These are phyloP conservation scores for Inga oerstediana DNA, from an alignment of 306 rosid species.

Conservation along the genomic window DNA sequence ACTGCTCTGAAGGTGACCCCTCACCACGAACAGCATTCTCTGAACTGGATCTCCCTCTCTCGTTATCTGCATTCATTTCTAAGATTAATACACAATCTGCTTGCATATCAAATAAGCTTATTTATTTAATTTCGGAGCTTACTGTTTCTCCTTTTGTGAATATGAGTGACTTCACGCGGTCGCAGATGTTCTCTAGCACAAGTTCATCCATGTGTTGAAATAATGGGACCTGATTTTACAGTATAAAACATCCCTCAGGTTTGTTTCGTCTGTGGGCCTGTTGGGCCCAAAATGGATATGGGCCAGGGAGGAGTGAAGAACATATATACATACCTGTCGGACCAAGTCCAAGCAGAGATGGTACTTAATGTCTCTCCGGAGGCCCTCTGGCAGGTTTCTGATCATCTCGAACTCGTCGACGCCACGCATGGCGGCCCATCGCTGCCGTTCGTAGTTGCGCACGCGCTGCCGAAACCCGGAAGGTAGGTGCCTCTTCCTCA, in stretches of 20 bases:
- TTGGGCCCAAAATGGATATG: background rate
- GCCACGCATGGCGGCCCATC: slow-evolving; percentile 92
- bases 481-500: slow-evolving; percentile 84
- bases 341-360: slow-evolving; percentile 92
- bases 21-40: slow-evolving; percentile 88
- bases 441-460: slow-evolving; percentile 80
- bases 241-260: background rate
- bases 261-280: background rate
- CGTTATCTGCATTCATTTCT: slow-evolving; percentile 47
- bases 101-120: background rate
- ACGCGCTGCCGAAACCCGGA: slow-evolving; percentile 75
- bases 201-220: slow-evolving; percentile 96
- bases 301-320: background rate
- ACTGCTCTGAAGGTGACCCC: slow-evolving; percentile 94
- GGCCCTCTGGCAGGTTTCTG: slow-evolving; percentile 83
- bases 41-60: slow-evolving; percentile 95
- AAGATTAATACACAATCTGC: background rate
- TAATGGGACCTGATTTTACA: slow-evolving; percentile 66
- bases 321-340: slow-evolving; percentile 54
- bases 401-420: slow-evolving; percentile 88
- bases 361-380: slow-evolving; percentile 88
- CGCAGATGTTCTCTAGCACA: slow-evolving; percentile 89
- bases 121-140: slow-evolving; percentile 31
- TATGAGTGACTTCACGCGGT: slow-evolving; percentile 89
- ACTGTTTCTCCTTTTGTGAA: slow-evolving; percentile 95